Conservation (phyloP, 1,284 basidiomycete genomes). For the Trichosporon sp. region DNA sequence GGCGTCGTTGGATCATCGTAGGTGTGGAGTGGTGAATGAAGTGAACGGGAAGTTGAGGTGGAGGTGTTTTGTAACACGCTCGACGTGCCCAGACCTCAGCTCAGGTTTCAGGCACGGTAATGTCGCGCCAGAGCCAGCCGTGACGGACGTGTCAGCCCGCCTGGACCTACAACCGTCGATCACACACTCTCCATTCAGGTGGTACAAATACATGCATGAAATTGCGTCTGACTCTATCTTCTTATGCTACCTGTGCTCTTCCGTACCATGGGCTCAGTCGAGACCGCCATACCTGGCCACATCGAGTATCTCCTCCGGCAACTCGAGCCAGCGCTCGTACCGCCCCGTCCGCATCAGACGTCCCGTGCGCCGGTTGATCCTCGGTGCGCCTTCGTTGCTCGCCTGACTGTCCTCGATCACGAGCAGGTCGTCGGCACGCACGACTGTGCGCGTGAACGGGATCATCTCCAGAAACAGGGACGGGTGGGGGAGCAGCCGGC, state of each 20-base stretch:
- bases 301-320: conserved; percentile 27
- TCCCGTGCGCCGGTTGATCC: conserved; percentile 50
- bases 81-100: too few relatives aligned
- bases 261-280: too few relatives aligned
- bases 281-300: conserved; percentile 22
- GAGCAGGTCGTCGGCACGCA: conserved; percentile 66
- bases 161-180: background rate
- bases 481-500: conserved; percentile 57
- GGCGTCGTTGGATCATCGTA: conserved; percentile 25
- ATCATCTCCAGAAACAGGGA: conserved; percentile 69
- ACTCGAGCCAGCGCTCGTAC: conserved; percentile 34
- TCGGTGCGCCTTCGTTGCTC: conserved; percentile 37
- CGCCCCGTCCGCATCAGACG: conserved; percentile 39
- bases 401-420: conserved; percentile 45
- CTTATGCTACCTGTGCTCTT: too few relatives aligned
- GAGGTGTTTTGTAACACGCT: background rate
- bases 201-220: too few relatives aligned
- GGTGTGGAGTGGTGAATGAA: background rate
- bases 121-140: background rate
- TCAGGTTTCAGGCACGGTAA: conserved; percentile 9
- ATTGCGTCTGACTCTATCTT: too few relatives aligned
- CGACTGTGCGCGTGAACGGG: conserved; percentile 70
- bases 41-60: background rate
- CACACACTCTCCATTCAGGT: background rate
- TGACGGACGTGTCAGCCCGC: background rate